Conservation (phyloP, 495 filamentous ascomycete species). For the Mycothermus thermophilus region DNA sequence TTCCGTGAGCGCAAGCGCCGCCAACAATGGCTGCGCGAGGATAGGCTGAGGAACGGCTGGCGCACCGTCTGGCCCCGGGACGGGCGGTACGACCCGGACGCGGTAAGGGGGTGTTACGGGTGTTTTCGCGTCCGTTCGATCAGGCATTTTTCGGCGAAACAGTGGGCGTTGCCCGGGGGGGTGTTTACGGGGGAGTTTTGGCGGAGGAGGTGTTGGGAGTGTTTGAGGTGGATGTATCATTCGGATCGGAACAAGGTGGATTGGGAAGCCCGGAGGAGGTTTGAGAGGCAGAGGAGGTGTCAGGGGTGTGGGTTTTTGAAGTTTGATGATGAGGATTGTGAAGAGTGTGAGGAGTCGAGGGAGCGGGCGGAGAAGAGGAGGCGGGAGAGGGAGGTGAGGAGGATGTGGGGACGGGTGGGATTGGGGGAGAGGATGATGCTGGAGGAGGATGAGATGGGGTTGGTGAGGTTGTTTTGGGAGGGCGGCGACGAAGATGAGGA, state of each 20-base stretch:
- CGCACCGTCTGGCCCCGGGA: too few species aligned
- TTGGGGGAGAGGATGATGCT: not conserved
- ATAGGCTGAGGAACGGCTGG: too few species aligned
- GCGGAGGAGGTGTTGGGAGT: slow-evolving; percentile 5
- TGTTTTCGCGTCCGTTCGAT: not conserved
- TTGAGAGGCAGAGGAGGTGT: slow-evolving; percentile 1
- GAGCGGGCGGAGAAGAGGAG: not conserved
- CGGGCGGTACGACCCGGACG: not conserved
- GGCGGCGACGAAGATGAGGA: not conserved
- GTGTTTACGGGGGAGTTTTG: not conserved
- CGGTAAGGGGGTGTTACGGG: not conserved
- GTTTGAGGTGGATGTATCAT: slow-evolving; percentile 1
- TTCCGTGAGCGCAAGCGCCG: too few species aligned
- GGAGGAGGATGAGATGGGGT: not conserved
- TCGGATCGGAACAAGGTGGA: not conserved
- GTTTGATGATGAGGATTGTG: slow-evolving; percentile 1
- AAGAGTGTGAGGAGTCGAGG: not conserved
- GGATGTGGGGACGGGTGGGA: not conserved
- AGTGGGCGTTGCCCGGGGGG: not conserved
- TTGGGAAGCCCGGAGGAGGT: not conserved
- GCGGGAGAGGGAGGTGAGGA: not conserved
- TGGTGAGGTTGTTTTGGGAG: not conserved
- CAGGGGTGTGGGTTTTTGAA: not conserved
- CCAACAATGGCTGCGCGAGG: too few species aligned
- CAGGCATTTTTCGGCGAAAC: not conserved